Conservation (phyloP, 495 filamentous ascomycete genomes). For the Coniosporium apollinis region DNA sequence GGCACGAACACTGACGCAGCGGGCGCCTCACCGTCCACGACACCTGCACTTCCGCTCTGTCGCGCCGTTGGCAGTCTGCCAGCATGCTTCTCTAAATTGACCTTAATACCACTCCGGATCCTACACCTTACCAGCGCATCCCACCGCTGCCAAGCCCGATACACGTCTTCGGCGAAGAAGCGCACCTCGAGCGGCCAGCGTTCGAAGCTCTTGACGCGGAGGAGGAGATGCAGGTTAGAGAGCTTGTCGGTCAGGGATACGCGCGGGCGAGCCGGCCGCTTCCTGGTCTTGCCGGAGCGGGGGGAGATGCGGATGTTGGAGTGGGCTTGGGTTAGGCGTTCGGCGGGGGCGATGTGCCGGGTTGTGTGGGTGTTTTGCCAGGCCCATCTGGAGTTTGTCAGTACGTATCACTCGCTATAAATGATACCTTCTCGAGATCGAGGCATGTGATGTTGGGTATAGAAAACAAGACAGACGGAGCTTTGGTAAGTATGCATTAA, state of each 20-base stretch:
- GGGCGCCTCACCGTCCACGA: no score
- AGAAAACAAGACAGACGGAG: no score
- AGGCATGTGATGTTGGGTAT: no score
- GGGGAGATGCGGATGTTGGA: slow-evolving; percentile 14
- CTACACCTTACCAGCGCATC: slow-evolving; percentile 30
- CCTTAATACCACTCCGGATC: slow-evolving; percentile 32
- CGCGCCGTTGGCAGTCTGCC: no score
- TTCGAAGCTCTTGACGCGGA: slow-evolving; percentile 59
- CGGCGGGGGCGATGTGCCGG: slow-evolving; percentile 45
- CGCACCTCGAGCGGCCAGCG: slow-evolving; percentile 68
- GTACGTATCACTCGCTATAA: no score
- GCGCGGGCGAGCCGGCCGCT: slow-evolving; percentile 31
- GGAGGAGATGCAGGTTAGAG: slow-evolving; percentile 59
- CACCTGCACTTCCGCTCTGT: no score
- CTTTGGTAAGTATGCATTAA: no score
- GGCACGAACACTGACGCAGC: no score
- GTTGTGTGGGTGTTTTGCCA: slow-evolving; percentile 71
- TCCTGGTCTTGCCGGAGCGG: slow-evolving; percentile 10
- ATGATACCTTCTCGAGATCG: no score
- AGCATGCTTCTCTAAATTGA: slow-evolving; percentile 42
- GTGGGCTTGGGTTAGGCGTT: slow-evolving; percentile 31
- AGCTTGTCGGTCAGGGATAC: slow-evolving; percentile 45
- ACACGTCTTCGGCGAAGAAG: slow-evolving; percentile 60
- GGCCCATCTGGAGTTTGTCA: slow-evolving; percentile 81
- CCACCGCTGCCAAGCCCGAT: slow-evolving; percentile 48